Evolutionary conservation across 768 basidiomycete species (phyloP), one percentile per base, ranked within the genome.

Genomic region (Termitomyces sp.): DNA sequence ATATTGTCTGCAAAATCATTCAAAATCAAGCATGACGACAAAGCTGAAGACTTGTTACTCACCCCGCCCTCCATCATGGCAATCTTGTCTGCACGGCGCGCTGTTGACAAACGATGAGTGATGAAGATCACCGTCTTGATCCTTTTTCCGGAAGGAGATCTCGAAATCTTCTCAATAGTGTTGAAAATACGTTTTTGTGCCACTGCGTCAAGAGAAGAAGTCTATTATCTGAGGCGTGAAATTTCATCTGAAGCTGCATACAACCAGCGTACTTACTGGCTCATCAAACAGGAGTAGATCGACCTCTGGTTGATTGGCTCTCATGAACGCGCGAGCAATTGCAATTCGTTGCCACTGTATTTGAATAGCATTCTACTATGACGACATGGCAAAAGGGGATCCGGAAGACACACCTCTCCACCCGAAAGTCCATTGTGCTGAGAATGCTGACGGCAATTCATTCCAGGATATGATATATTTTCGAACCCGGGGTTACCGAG

Each of bases 271-370:
- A 65, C 84, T 65, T 71, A 86, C 87, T 51, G 90, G 89, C 72
- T 93, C 90, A 67, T 95, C 93, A 64, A 94, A 88, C 41, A 94
- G 69, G 32, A 94, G 73, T 14, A 94, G 71, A 69, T 93, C 89
- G 24, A 90, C 81, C 59, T 85, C 83, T 21, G 82, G 88, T 64
- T 80, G 82, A 63, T 75, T 79, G 46, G 88, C 87, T 57, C 91
- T 77, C 87, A 93, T 90, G 64, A 94, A 93, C 15, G 90, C 88
- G 46, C 93, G 80, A 45, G 91, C 88, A 47, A 94, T 79, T 17
- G 93, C 91, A 54, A 95, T 81, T 61, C 88, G 75, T 71, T 93
- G 90, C 91, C 91, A 93, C 88, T 92, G 65, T 34, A 56, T 50
- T 56, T 19, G 28, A 35, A 51, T 32, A 46, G 32, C 15, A 45